phyloP scores from a whole-genome alignment of 192 early-diverging fungal genomes.

The Backusella liffmaniae region DNA sequence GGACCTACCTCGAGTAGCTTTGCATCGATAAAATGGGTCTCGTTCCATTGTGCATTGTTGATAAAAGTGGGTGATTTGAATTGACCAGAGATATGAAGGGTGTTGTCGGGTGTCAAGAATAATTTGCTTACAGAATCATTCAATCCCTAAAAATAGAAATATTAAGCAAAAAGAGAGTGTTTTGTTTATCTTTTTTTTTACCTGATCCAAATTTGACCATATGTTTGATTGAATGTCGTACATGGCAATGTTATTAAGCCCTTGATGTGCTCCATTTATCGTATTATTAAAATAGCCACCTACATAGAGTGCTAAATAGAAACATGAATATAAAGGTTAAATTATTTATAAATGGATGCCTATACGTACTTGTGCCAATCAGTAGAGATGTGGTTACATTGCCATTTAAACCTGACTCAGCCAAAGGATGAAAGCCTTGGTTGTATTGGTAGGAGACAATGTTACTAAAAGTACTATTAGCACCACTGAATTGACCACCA shows the following conservation, averaged over 20 bases:
- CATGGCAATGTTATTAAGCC: not conserved
- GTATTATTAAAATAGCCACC: conserved; percentile 25
- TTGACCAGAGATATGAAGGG: not conserved
- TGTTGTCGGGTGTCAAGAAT: not conserved
- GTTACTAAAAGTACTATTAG: conserved; percentile 40
- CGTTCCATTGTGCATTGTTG: conserved; percentile 1
- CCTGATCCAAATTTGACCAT: not conserved
- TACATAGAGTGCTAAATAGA: conserved; percentile 1
- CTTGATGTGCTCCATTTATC: not conserved
- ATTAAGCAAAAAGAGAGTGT: not conserved
- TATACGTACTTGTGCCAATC: not conserved
- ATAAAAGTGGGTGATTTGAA: not conserved
- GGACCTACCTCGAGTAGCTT: not conserved
- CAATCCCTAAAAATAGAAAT: conserved; percentile 8
- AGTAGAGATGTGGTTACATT: conserved; percentile 28
- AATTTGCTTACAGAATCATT: conserved; percentile 18
- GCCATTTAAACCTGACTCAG: conserved; percentile 15
- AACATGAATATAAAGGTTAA: not conserved
- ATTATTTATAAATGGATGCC: not conserved
- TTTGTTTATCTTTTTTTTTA: not conserved
- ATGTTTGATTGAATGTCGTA: not conserved
- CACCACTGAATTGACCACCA: conserved; percentile 57
- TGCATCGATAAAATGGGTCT: not conserved
- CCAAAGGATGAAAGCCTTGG: not conserved
- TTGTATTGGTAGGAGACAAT: conserved; percentile 55